Base-by-base conservation (phyloP, 2,329 filamentous ascomycete genomes). In the Drechmeria coniospora region DNA sequence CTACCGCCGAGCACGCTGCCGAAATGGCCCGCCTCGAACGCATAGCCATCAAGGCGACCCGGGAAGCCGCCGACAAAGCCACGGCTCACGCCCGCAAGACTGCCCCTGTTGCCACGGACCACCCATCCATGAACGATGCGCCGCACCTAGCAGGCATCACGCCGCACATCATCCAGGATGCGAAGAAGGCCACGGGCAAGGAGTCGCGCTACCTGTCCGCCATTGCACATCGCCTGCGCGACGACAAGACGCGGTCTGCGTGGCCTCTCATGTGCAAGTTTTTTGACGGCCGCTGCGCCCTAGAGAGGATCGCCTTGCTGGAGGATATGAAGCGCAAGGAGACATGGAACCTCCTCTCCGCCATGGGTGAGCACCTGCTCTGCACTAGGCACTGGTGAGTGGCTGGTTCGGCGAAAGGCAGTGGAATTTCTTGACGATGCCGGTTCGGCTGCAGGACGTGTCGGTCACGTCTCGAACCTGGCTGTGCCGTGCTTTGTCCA, bases 321-420 rank as follows among this genome's bases (percentile, higher is more conserved):
- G 83, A 94, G 54, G 79, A 80, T 5, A 67, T 92, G 57, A 92
- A 90, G 59, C 65, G 83, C 31, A 92, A 87, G 54, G 76, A 80
- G 40, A 65, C 83, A 10, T 84, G 79, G 60, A 66, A 68, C 25
- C 57, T 75, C 30, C 50, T 79, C 30, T 65, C 64, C 22, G 55
- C 58, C n/a, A 74, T 77, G 63, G 67, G 69, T 36, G 77, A 81
- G 45, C 68, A 76, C 50, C 45, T 84, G 13, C 47, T 83, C 4
- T 68, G 68, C 38, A 69, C 74, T 27, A 61, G 74, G 28, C 78
- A 83, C 49, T 83, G 79, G 77, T 84, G 30, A 21, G 18, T 6
- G 10, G 18, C 18, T 10, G 18, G n/a, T n/a, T n/a, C n/a, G n/a
- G n/a, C n/a, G n/a, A n/a, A n/a, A n/a, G n/a, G n/a, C n/a, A n/a